phyloP scores from a whole-genome alignment of 345 rosid genomes.

The Pistacia integerrima region DNA sequence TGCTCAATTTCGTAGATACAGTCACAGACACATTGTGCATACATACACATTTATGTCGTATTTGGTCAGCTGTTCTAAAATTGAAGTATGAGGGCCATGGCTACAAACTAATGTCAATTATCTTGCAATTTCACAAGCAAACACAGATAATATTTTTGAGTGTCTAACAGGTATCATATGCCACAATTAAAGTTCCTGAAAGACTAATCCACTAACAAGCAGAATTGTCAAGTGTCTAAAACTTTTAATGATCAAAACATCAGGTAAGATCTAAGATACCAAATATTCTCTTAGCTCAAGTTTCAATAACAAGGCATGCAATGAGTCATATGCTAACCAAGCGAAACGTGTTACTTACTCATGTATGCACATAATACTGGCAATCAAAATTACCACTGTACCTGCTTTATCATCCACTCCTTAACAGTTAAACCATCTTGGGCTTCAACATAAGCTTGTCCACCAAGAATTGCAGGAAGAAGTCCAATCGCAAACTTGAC shows the following conservation, averaged over 20 bases:
- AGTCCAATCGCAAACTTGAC: slow-evolving; percentile 95
- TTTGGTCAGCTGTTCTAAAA: not conserved
- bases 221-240: not conserved
- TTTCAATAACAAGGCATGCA: slow-evolving; percentile 3
- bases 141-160: not conserved
- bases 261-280: not conserved
- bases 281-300: not conserved
- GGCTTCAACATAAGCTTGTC: slow-evolving; percentile 92
- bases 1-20: not conserved
- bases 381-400: slow-evolving; percentile 20
- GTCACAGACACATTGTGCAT: not conserved
- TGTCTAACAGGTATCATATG: not conserved
- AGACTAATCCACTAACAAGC: not conserved
- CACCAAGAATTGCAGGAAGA: slow-evolving; percentile 90
- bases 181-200: not conserved
- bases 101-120: not conserved
- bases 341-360: not conserved
- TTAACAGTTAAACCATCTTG: slow-evolving; percentile 84
- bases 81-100: not conserved
- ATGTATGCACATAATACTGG: not conserved
- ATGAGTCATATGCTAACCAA: not conserved
- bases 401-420: slow-evolving; percentile 95
- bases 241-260: slow-evolving; percentile 4
- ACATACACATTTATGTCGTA: not conserved
- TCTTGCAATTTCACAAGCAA: slow-evolving; percentile 1